A percentile compares a stretch with the other conserved stretches of the same genome.
Evolutionary conservation across 2,329 filamentous ascomycete genomes (phyloP).

Genomic region (Ceratocystis cacaofunesta): DNA sequence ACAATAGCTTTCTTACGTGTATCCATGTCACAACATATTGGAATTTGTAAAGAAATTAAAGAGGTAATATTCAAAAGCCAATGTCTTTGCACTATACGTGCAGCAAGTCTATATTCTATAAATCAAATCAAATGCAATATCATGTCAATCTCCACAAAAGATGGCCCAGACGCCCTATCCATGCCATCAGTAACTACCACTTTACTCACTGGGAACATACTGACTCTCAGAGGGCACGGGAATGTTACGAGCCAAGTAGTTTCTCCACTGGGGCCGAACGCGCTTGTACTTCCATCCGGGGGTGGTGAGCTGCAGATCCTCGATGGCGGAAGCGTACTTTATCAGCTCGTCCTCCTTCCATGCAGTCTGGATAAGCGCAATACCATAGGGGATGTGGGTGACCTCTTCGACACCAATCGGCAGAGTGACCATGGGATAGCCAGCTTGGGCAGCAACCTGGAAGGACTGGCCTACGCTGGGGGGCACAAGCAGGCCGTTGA

Average conservation of each 20-base stretch:
- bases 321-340: conserved; percentile 47
- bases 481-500: conserved; percentile 54
- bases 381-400: conserved; percentile 25
- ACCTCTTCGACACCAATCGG: conserved; percentile 44
- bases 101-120: too few relatives aligned
- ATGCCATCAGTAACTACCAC: too few relatives aligned
- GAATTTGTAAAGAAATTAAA: too few relatives aligned
- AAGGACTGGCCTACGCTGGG: conserved; percentile 52
- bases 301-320: conserved; percentile 36
- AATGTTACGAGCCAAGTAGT: conserved; percentile 33
- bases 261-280: conserved; percentile 36
- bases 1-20: too few relatives aligned
- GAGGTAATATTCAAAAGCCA: too few relatives aligned
- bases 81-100: too few relatives aligned
- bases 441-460: conserved; percentile 59
- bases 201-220: background rate
- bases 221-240: conserved; percentile 25
- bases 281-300: conserved; percentile 31
- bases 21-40: too few relatives aligned
- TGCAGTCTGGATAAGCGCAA: conserved; percentile 44
- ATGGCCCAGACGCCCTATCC: too few relatives aligned
- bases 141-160: too few relatives aligned
- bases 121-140: too few relatives aligned
- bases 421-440: conserved; percentile 57
- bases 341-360: conserved; percentile 45